Evolutionary conservation across 805 yeast genomes (phyloP), one percentile per base, ranked within the genome.

Genomic region (Sugiyamaella valdiviana): DNA sequence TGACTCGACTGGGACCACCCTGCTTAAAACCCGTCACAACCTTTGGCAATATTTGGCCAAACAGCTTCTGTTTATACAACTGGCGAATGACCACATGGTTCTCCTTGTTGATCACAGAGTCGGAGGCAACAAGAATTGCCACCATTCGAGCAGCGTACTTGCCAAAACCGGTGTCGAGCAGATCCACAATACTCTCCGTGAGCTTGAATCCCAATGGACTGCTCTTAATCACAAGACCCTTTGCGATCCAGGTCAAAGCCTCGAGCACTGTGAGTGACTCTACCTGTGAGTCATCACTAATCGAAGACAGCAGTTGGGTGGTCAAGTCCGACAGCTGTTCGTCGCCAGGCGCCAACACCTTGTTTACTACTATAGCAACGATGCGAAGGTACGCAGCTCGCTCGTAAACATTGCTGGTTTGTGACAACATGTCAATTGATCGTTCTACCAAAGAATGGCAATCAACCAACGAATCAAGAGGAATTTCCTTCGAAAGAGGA

Each of bases 31-130:
- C 74, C 0, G 65, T 61, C 6, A 83, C 77, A 26, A 88, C 62
- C 24, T 62, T 64, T 0, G 85, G 84, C 5, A 87, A 71, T 1
- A 80, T 68, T 6, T 72, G 66, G 51, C 79, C 78, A 61, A 88
- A 87, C 21, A 86, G 73, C 54, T 81, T 81, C 60, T 93, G 99
- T 61, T 88, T 88, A 72, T 84, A 87, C 20, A 93, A 71, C 40
- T 77, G 64, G 50, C 85, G 76, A 16, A 83, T 76, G 51, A 81
- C 78, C 48, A 84, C 72, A 53, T 79, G 79, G 52, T 73, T 62
- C 26, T 65, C 74, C 57, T 77, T 79, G 41, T 73, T 67, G 48
- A 84, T 77, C 5, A 83, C 67, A 15, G 78, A 76, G 44, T 85
- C 73, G 56, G 87, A 90, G n/a, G 80, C 71, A 24, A 85, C 76